These are phyloP conservation scores for Fusarium metavorans DNA, from an alignment of 2,329 filamentous ascomycete species.

Conservation along the genomic window DNA sequence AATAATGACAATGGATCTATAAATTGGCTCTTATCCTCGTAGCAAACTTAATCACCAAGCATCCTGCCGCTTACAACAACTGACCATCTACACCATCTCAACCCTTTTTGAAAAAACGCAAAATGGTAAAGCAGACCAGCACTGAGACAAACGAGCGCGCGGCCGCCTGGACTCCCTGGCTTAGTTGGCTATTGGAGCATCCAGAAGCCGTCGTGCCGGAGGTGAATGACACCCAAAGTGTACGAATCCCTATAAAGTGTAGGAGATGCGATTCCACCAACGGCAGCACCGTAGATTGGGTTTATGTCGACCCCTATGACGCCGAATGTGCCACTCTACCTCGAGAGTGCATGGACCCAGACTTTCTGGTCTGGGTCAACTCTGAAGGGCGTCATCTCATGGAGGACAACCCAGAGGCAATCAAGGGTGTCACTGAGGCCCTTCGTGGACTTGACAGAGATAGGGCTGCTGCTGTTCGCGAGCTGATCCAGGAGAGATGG, in stretches of 20 bases:
- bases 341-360: not conserved
- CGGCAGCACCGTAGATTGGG: not conserved
- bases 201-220: not conserved
- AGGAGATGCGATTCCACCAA: not conserved
- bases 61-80: not conserved
- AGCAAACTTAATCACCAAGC: not conserved
- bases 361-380: not conserved
- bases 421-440: not conserved
- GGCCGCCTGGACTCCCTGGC: not conserved
- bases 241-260: not conserved
- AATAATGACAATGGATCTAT: not conserved
- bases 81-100: not conserved
- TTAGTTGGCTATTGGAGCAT: not conserved
- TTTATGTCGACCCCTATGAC: not conserved
- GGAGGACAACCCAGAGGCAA: not conserved
- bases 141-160: not conserved
- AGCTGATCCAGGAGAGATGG: not conserved
- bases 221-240: not conserved
- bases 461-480: not conserved
- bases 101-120: not conserved
- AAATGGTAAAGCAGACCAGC: not conserved
- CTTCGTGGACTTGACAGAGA: not conserved
- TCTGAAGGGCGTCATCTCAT: not conserved
- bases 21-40: not conserved
- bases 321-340: not conserved